These are phyloP conservation scores for Flaveria brownii DNA, from an alignment of 129 eudicot genomes.

Conservation along the genomic window DNA sequence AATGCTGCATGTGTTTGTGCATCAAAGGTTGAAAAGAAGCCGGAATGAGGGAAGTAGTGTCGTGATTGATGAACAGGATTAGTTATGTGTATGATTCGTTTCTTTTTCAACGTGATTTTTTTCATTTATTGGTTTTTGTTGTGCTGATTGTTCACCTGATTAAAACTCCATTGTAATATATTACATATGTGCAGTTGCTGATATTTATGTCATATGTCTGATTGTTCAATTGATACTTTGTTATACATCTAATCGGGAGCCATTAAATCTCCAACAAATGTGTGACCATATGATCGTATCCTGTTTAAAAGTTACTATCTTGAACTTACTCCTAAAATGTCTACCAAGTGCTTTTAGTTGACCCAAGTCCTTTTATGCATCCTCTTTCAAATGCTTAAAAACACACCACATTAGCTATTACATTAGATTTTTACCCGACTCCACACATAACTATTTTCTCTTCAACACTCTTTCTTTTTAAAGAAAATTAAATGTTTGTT, in stretches of 20 bases:
- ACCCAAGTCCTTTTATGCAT: too few relatives aligned
- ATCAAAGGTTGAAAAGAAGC: background rate
- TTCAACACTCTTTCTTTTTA: too few relatives aligned
- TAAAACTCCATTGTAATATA: conserved; percentile 11
- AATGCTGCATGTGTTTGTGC: background rate
- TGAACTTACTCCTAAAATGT: too few relatives aligned
- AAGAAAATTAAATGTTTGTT: too few relatives aligned
- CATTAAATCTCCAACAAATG: too few relatives aligned
- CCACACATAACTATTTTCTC: too few relatives aligned
- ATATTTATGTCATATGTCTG: background rate
- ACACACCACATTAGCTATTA: too few relatives aligned
- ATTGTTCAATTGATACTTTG: conserved; percentile 1
- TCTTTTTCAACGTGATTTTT: background rate
- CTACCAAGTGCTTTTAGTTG: too few relatives aligned
- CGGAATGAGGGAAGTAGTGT: background rate
- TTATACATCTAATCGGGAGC: background rate
- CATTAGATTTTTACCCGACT: too few relatives aligned
- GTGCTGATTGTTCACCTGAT: background rate
- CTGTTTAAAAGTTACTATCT: too few relatives aligned
- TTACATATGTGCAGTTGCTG: conserved; percentile 18
- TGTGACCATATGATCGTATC: too few relatives aligned
- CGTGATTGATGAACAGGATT: background rate
- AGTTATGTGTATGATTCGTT: background rate
- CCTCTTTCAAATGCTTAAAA: too few relatives aligned
- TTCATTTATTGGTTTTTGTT: background rate